Evolutionary conservation across 441 rosid genomes (phyloP), one percentile per base, ranked within the genome.

Genomic region (Manihot esculenta): DNA sequence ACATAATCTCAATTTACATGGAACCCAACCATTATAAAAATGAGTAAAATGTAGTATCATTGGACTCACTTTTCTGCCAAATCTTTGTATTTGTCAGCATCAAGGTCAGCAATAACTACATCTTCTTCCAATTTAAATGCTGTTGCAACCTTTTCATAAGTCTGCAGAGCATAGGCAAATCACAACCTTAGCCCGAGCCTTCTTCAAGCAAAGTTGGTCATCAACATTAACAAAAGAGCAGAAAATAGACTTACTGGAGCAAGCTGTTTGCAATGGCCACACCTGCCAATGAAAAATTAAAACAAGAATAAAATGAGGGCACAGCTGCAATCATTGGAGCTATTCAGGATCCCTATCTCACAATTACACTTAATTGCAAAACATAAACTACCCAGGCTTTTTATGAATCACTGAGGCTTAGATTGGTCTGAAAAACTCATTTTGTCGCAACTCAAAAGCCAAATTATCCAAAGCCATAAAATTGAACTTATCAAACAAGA

Each of bases 201-300:
- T 27, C 48, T 30, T 7, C 45, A 9, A 48, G 44, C 48, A 60
- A 48, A 70, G 45, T 17, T 1, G 15, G 30, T 13, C 7, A 0
- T 6, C n/a, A 12, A 8, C 20, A 21, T 20, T 20, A 21, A 53
- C 21, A 14, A 26, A 53, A 27, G 50, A 45, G 49, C 14, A n/a
- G 44, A 72, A 14, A 9, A 48, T 13, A 62, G 1, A 76, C 96
- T 78, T 83, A 94, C 97, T 21, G 97, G 97, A 79, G 97, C 98
- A 58, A 95, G 95, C 80, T 89, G 91, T 84, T 95, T 89, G 86
- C 98, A 92, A 79, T 92, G 98, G 0, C 99, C 98, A 83, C 98
- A 95, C 99, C 99, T 92, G 66, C 21, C 45, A 64, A 44, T 44
- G 57, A 51, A 7, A 71, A 55, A 35, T 3, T 26, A 33, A 33